Evolutionary conservation across 2,329 filamentous ascomycete species (phyloP), one percentile per base, ranked within the genome.

Genomic region (Arthrobotrys entomopaga): DNA sequence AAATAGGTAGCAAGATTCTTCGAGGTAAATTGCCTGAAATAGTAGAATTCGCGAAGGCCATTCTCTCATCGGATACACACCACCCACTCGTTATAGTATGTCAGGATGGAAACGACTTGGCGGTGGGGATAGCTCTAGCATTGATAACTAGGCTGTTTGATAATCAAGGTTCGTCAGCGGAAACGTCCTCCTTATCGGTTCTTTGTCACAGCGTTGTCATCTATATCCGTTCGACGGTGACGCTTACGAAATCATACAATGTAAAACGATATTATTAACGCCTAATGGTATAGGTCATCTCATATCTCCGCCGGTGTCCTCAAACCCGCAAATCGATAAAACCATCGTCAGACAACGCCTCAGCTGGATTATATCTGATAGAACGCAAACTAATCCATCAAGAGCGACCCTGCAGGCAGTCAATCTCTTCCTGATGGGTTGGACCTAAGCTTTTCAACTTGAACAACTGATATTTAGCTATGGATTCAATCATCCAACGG

Each of bases 321-420:
- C 50, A 54, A 74, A 64, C 50, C 20, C n/a, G 54, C 60, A 48
- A 43, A 42, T 94, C 54, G 89, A 88, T 80, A 98, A 99, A 82
- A 84, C 85, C 7, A 84, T 90, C 57, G 93, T 98, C 80, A 90
- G 91, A 78, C 87, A 88, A 77, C 86, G 89, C 60, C 84, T 98
- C 34, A 90, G 90, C n/a, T 90, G 89, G 84, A 91, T 98, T 78
- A 91, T 94, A 81, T 90, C 89, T 3, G 87, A 87, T 0, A 89
- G 90, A 80, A 90, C 93, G 0, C 88, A 90, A 77, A 90, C 90
- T 1, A 96, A 96, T 80, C 93, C 94, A 0, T 93, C 89, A 76
- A 85, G 95, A 40, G 86, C 91, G 20, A 97, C 93, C 0, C 83
- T 98, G 42, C 93, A 97, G 81, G 94, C 92, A 77, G 90, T 98